Evolutionary conservation across 2,329 filamentous ascomycete genomes (phyloP).

Genomic region (Penicillium sp.): DNA sequence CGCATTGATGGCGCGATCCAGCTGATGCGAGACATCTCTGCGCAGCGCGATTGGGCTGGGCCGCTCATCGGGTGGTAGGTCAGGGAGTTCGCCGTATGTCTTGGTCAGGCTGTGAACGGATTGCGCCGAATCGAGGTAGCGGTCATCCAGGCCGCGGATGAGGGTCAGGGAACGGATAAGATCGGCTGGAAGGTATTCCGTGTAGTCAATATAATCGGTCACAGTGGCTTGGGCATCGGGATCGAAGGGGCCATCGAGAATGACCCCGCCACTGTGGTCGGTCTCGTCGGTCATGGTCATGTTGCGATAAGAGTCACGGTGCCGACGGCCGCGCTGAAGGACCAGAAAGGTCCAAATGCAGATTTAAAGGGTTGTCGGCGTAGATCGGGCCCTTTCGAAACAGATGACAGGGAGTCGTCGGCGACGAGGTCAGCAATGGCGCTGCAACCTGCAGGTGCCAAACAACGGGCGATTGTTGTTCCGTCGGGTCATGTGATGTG

Average conservation of each 20-base stretch:
- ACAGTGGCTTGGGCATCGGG: constrained; percentile 61
- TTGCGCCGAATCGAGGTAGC: constrained; percentile 40
- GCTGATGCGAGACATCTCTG: constrained; percentile 51
- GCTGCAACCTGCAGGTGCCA: constrained; percentile 7
- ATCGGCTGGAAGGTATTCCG: constrained; percentile 62
- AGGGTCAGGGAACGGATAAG: constrained; percentile 58
- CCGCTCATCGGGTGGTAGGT: constrained; percentile 43
- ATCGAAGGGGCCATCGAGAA: constrained; percentile 49
- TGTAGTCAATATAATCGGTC: constrained; percentile 63
- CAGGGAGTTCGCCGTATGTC: constrained; percentile 47
- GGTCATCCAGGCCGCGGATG: constrained; percentile 48
- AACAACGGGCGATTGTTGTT: constrained; percentile 15
- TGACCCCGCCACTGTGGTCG: constrained; percentile 40
- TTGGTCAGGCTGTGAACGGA: constrained; percentile 41
- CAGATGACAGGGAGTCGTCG: background rate
- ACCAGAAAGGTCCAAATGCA: background rate
- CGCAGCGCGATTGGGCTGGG: constrained; percentile 51
- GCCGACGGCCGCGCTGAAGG: background rate
- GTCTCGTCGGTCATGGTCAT: constrained; percentile 40
- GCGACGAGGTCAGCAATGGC: background rate
- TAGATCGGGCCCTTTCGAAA: background rate
- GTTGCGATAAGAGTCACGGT: constrained; percentile 3
- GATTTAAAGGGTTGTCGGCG: too few species aligned
- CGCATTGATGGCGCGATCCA: constrained; percentile 51
- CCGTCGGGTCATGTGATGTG: constrained; percentile 1